Base-by-base conservation (phyloP, 371 early-diverging fungal species). In the Batrachochytrium dendrobatidis region DNA sequence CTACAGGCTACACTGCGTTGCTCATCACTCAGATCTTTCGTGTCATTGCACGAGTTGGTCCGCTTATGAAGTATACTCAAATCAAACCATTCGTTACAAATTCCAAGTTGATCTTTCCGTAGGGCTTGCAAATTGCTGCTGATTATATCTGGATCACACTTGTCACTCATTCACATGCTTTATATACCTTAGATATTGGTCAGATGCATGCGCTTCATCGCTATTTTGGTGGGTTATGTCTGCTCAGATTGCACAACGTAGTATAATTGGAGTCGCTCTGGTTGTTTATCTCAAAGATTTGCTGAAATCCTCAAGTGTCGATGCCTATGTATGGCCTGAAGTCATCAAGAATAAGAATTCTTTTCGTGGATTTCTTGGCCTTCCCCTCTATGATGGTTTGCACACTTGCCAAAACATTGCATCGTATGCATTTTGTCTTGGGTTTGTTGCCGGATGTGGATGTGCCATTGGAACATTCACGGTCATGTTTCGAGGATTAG, bases 371-470 rank as follows among this genome's bases (percentile, higher is more conserved):
- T 28, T 58, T 0, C 53, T 72, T 0, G 62, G 60, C 7, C 39
- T 70, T 3, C 66, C 66, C 12, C 28, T 87, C 5, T 78, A 87
- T 58, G 87, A 88, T 66, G 85, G 87, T n/a, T 55, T 68, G 15
- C 86, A 90, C 64, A 73, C 80, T 1, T 86, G 85, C 5, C 87
- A 87, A 55, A 90, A 90, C 61, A 84, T 90, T 52, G 78, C 87
- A 2, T 64, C 74, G 0, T 86, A 88, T 61, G 83, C 85, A 0
- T 86, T 82, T 59, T 60, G 76, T 12, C 62, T 88, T 1, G 90
- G 90, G 1, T 63, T 73, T 17, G 64, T 85, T 10, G 74, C 74
- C 62, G 86, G 87, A 25, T 70, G 67, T 0, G 85, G 86, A 24
- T 26, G 83, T 1, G 62, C 32, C 5, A 18, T 61, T 2, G 55